Base-by-base conservation (phyloP, 305 asterid genomes). In the Fraxinus sp. region DNA sequence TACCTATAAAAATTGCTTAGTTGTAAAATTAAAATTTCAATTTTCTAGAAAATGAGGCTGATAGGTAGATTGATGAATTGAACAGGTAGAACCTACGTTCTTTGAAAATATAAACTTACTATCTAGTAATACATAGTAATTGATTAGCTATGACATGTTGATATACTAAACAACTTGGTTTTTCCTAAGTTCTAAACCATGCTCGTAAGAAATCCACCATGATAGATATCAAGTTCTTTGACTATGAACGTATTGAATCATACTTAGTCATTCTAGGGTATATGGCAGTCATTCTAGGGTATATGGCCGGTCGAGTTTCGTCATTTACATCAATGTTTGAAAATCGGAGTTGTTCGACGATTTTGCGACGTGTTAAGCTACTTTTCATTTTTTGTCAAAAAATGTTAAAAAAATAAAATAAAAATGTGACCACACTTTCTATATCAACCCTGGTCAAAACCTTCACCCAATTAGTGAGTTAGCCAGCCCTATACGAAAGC, bases 401-500 rank as follows among this genome's bases (percentile, higher is more conserved):
- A 64, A 62, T 39, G 71, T 20, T 11, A 9, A 39, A 8, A 39
- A 7, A 39, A 39, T 1, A 39, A 16, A 13, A 52, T 16, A 16
- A 64, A 68, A 6, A 4, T 28, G 74, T 68, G 74, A 28, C 39
- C 39, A 3, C 74, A 68, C 74, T 13, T 28, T 1, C 39, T 28
- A 26, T 11, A 5, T 70, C 41, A 70, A 70, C 75, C 41, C 3
- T 70, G 41, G 75, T 14, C 75, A 70, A 70, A 70, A 70, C 39
- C 75, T 30, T 70, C 37, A 13, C 39, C 75, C 75, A 70, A 70
- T 30, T 3, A 30, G 24, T 30, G 20, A 13, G 41, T 30, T 70
- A 5, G 39, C 75, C 75, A 70, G 75, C 75, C 75, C 75, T 13
- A 14, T 70, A 11, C 14, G 75, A 70, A 28, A 70, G 75, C 75